phyloP scores from a whole-genome alignment of 768 basidiomycete species.

The Leccinum boreale region DNA sequence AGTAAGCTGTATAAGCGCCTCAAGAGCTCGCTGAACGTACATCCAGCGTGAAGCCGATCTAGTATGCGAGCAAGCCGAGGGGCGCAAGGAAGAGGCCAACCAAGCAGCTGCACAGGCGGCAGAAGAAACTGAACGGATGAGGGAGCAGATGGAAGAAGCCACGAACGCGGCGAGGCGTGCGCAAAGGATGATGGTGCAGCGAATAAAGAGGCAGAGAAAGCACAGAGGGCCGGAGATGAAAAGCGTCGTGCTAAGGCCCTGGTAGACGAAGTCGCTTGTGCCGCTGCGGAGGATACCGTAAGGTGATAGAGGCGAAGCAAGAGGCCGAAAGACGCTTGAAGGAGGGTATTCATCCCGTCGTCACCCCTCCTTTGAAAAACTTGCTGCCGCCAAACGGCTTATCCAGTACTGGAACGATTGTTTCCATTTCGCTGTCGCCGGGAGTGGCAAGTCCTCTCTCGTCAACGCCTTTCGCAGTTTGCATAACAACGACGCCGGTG shows the following conservation, averaged over 20 bases:
- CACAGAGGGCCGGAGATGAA: constrained; percentile 9
- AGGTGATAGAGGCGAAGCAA: constrained; percentile 8
- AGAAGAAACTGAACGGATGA: too few species aligned
- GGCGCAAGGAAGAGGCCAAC: too few species aligned
- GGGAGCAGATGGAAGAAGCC: too few species aligned
- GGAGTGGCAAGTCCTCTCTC: constrained; percentile 38
- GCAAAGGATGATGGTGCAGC: too few species aligned
- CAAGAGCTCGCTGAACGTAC: too few species aligned
- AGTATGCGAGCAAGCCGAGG: too few species aligned
- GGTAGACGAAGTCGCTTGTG: constrained; percentile 6
- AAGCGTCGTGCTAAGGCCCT: constrained; percentile 8
- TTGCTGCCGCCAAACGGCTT: constrained; percentile 14
- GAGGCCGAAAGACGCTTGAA: constrained; percentile 17
- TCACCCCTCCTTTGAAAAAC: constrained; percentile 13
- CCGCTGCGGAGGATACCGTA: constrained; percentile 14
- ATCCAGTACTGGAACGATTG: constrained; percentile 25
- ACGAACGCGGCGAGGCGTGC: too few species aligned
- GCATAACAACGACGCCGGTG: constrained; percentile 12
- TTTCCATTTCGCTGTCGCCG: constrained; percentile 35
- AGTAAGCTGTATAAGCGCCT: too few species aligned
- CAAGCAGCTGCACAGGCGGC: too few species aligned
- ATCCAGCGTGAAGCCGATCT: too few species aligned
- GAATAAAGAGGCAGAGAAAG: constrained; percentile 2
- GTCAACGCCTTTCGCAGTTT: constrained; percentile 36
- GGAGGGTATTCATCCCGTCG: constrained; percentile 24